These are phyloP conservation scores for Penicillium macrosclerotiorum DNA, from an alignment of 495 filamentous ascomycete species.

Conservation along the genomic window DNA sequence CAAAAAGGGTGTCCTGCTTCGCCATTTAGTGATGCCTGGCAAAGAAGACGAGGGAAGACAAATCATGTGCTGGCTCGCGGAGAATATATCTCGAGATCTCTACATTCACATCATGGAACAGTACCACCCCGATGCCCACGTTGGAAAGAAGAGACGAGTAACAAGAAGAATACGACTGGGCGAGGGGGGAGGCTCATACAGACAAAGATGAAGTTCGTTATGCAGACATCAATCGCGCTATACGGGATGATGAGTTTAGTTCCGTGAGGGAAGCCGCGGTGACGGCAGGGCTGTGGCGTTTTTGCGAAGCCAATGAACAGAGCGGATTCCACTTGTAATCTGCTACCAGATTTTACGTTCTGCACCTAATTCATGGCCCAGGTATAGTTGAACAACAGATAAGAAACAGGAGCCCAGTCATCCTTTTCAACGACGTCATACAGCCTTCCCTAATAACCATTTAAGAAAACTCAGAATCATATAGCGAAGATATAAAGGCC, in stretches of 20 bases:
- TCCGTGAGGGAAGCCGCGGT: conserved; percentile 61
- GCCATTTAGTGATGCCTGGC: conserved; percentile 79
- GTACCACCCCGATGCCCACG: conserved; percentile 72
- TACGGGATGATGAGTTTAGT: conserved; percentile 59
- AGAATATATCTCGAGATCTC: conserved; percentile 63
- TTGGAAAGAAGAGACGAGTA: conserved; percentile 59
- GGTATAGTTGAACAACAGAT: too few species aligned
- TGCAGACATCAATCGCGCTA: conserved; percentile 71
- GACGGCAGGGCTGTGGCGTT: conserved; percentile 69
- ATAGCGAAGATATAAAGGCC: too few species aligned
- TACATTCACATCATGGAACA: conserved; percentile 79
- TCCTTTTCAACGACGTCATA: too few species aligned
- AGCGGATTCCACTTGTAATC: conserved; percentile 65
- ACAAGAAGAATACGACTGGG: conserved; percentile 9
- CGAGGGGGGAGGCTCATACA: conserved; percentile 9
- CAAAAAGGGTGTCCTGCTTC: conserved; percentile 65
- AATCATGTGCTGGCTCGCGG: conserved; percentile 69
- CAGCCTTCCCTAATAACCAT: too few species aligned
- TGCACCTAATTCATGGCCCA: not conserved
- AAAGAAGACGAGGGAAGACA: conserved; percentile 62
- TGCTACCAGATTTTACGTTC: not conserved
- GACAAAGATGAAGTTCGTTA: conserved; percentile 55
- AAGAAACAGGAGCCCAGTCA: too few species aligned
- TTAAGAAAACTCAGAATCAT: too few species aligned
- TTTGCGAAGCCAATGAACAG: conserved; percentile 67